Evolutionary conservation across 2,329 filamentous ascomycete genomes (phyloP).

Genomic region (Monosporascus cannonballus): DNA sequence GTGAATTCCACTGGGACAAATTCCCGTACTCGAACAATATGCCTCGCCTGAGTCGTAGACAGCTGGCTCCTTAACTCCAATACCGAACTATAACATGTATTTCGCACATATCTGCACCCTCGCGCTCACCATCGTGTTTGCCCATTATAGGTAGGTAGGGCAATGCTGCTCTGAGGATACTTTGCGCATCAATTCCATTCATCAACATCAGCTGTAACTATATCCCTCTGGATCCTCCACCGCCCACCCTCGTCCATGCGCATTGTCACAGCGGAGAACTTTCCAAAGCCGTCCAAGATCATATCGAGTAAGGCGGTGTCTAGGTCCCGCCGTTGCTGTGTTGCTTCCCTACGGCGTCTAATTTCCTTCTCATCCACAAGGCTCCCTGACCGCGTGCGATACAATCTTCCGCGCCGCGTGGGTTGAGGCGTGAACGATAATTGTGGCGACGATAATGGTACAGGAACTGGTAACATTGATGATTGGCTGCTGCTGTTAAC

Average conservation of each 20-base stretch:
- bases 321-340: slow-evolving; percentile 7
- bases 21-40: too few relatives aligned
- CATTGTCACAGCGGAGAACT: slow-evolving; percentile 28
- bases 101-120: too few relatives aligned
- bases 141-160: too few relatives aligned
- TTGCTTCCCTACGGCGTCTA: slow-evolving; percentile 7
- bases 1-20: too few relatives aligned
- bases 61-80: too few relatives aligned
- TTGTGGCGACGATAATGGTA: not conserved
- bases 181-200: slow-evolving; percentile 4
- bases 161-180: not conserved
- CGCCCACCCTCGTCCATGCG: slow-evolving; percentile 31
- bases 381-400: slow-evolving; percentile 20
- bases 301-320: slow-evolving; percentile 28
- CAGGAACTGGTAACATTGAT: not conserved
- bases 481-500: not conserved
- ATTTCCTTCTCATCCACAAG: slow-evolving; percentile 19
- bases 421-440: not conserved
- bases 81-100: too few relatives aligned
- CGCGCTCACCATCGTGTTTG: too few relatives aligned
- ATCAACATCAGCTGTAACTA: slow-evolving; percentile 4
- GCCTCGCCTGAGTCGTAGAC: too few relatives aligned
- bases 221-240: slow-evolving; percentile 30
- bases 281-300: slow-evolving; percentile 31
- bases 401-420: slow-evolving; percentile 12